These are phyloP conservation scores for Lactarius indigo DNA, from an alignment of 768 basidiomycete genomes.

Conservation along the genomic window DNA sequence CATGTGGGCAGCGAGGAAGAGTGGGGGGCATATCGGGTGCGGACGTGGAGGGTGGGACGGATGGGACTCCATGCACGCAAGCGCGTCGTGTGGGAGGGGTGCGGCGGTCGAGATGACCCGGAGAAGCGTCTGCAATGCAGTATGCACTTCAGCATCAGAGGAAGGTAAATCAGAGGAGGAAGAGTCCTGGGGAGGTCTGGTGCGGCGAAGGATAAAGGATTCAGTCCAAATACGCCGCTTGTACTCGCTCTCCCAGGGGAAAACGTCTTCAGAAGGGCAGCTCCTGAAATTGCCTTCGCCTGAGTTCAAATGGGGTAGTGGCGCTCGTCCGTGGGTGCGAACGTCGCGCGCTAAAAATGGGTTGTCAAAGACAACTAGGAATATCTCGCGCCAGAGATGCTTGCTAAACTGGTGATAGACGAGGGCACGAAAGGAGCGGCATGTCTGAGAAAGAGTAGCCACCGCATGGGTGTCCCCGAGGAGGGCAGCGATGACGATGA, in stretches of 20 bases:
- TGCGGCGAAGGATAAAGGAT: slow-evolving; percentile 24
- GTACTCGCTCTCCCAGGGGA: slow-evolving; percentile 29
- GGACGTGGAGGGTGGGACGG: background rate
- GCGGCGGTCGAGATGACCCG: slow-evolving; percentile 34
- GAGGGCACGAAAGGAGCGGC: slow-evolving; percentile 30
- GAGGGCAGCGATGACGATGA: slow-evolving; percentile 31
- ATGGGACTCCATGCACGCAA: slow-evolving; percentile 19
- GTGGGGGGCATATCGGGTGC: slow-evolving; percentile 33
- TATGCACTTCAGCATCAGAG: slow-evolving; percentile 21
- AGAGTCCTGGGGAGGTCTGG: background rate
- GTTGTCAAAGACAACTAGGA: slow-evolving; percentile 38
- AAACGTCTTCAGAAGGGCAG: background rate
- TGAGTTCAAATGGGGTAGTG: background rate
- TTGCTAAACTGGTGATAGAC: slow-evolving; percentile 33
- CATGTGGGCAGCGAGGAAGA: slow-evolving; percentile 33
- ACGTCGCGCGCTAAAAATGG: slow-evolving; percentile 23
- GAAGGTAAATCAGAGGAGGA: background rate
- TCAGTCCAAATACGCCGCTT: slow-evolving; percentile 30
- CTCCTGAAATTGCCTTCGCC: slow-evolving; percentile 5
- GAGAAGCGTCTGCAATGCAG: slow-evolving; percentile 34
- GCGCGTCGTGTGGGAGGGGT: slow-evolving; percentile 30
- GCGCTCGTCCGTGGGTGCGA: background rate
- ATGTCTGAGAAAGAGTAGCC: slow-evolving; percentile 36
- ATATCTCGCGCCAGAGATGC: slow-evolving; percentile 40
- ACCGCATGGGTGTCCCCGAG: slow-evolving; percentile 30